Evolutionary conservation across 1,284 basidiomycete genomes (phyloP).

Genomic region (Microstroma glucosiphilum): DNA sequence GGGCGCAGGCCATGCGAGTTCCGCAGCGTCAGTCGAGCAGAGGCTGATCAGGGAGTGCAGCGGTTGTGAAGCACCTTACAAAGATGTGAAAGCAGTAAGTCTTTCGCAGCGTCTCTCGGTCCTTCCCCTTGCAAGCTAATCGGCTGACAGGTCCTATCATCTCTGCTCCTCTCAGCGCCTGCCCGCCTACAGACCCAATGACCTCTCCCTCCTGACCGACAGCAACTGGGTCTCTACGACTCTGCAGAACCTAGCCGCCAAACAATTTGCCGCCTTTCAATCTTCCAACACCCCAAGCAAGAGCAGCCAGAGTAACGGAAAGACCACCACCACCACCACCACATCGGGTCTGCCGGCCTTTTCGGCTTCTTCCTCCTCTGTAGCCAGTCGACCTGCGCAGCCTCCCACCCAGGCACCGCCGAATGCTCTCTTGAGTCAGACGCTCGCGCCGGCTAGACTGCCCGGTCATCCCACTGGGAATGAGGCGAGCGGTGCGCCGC

Average conservation of each 20-base stretch:
- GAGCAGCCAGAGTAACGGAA: slow-evolving; percentile 11
- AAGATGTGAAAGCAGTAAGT: slow-evolving; percentile 68
- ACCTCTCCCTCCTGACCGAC: slow-evolving; percentile 83
- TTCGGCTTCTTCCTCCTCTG: slow-evolving; percentile 2
- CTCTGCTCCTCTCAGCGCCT: slow-evolving; percentile 58
- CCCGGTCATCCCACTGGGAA: neutral
- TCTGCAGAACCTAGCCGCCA: slow-evolving; percentile 61
- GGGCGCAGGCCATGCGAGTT: neutral
- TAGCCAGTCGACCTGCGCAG: neutral
- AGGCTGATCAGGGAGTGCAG: slow-evolving; percentile 71
- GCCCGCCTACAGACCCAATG: slow-evolving; percentile 63
- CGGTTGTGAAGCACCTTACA: slow-evolving; percentile 85
- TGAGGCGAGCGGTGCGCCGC: neutral
- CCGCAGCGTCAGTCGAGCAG: slow-evolving; percentile 5
- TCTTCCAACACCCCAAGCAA: neutral
- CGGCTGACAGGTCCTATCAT: neutral
- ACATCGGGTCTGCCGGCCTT: neutral
- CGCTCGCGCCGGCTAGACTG: slow-evolving; percentile 15
- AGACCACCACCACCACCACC: slow-evolving; percentile 12
- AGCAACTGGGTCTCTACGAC: slow-evolving; percentile 75
- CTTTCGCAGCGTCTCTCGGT: neutral
- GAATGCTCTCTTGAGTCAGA: slow-evolving; percentile 7
- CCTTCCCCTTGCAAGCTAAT: neutral
- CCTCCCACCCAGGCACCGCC: neutral
- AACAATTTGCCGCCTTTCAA: slow-evolving; percentile 11